Percentiles rank a stretch among this genome's conserved stretches.
Conservation (phyloP, 2,329 filamentous ascomycete species). For the Alternaria postmessia region DNA sequence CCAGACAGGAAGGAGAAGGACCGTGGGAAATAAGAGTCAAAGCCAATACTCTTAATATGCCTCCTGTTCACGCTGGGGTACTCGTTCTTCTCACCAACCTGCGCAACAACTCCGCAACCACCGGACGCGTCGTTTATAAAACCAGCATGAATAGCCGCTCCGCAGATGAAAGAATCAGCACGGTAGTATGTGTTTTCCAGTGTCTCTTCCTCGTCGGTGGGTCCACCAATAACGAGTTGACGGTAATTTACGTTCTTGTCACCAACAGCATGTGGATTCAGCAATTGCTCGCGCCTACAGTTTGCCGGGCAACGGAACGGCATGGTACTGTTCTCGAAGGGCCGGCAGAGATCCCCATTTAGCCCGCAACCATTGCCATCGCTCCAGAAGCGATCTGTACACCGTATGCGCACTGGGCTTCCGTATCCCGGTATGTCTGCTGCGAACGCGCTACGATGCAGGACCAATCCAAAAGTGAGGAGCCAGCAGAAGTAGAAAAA, state of each 20-base stretch:
- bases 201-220: conserved; percentile 50
- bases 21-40: conserved; percentile 89
- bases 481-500: conserved; percentile 73
- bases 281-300: conserved; percentile 70
- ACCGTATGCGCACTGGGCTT: conserved; percentile 69
- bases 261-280: conserved; percentile 79
- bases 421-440: conserved; percentile 74
- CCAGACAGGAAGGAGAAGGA: conserved; percentile 78
- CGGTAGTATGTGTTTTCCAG: conserved; percentile 72
- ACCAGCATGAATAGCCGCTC: conserved; percentile 83
- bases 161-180: conserved; percentile 88
- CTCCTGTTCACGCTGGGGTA: conserved; percentile 73
- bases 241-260: conserved; percentile 67
- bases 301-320: conserved; percentile 79
- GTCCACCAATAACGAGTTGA: conserved; percentile 64
- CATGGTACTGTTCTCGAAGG: conserved; percentile 74
- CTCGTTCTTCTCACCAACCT: conserved; percentile 72
- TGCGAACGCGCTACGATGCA: conserved; percentile 67
- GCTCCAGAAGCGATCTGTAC: conserved; percentile 72
- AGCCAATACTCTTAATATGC: conserved; percentile 78
- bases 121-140: conserved; percentile 75
- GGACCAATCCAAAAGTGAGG: conserved; percentile 72
- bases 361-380: conserved; percentile 76
- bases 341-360: conserved; percentile 77
- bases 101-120: conserved; percentile 81